Conservation (phyloP, 2,329 filamentous ascomycete species). For the Aspergillus puulaauensis region DNA sequence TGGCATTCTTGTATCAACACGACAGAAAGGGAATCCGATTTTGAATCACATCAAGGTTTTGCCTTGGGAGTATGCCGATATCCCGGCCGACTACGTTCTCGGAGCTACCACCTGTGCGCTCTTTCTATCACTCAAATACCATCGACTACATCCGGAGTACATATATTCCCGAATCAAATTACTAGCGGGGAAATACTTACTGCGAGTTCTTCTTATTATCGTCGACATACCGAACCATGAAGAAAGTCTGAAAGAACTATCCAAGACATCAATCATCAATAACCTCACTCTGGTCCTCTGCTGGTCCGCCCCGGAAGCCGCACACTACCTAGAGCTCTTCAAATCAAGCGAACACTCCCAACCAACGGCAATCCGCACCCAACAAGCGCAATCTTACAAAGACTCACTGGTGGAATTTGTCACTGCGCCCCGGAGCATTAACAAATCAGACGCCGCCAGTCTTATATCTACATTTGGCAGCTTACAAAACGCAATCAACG, state of each 20-base stretch:
- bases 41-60: constrained; percentile 77
- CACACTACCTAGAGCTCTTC: constrained; percentile 89
- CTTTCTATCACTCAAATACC: constrained; percentile 94
- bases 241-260: constrained; percentile 81
- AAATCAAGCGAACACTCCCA: constrained; percentile 92
- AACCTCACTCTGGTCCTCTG: constrained; percentile 89
- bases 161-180: constrained; percentile 89
- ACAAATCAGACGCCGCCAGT: constrained; percentile 90
- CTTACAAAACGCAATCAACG: constrained; percentile 81
- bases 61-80: constrained; percentile 96
- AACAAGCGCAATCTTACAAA: constrained; percentile 78
- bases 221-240: constrained; percentile 96
- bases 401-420: constrained; percentile 91
- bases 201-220: constrained; percentile 84
- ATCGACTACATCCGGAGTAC: constrained; percentile 95
- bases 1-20: constrained; percentile 82
- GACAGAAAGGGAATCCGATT: constrained; percentile 94
- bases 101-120: constrained; percentile 85
- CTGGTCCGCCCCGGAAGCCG: constrained; percentile 92
- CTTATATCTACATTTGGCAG: constrained; percentile 92
- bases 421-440: constrained; percentile 83
- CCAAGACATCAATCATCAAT: constrained; percentile 89
- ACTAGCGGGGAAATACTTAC: constrained; percentile 79
- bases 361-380: constrained; percentile 75
- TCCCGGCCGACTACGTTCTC: constrained; percentile 89